Evolutionary conservation across 805 yeast species (phyloP).

Genomic region (Wickerhamomyces chambardii): DNA sequence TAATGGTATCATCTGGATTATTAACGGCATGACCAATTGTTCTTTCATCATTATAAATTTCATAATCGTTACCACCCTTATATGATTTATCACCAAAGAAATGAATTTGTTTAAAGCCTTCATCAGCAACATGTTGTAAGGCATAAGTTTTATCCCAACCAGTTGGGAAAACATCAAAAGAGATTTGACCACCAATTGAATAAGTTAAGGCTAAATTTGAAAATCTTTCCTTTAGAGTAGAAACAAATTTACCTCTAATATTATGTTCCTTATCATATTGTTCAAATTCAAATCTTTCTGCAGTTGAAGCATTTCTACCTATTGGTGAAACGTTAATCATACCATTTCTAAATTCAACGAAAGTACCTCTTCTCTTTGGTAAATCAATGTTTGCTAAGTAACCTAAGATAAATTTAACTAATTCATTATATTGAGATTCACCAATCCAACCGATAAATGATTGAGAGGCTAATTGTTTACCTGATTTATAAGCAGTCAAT

Average conservation of each 20-base stretch:
- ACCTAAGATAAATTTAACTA: conserved; percentile 76
- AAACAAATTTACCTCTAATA: conserved; percentile 78
- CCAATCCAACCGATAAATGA: conserved; percentile 95
- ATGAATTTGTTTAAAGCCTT: conserved; percentile 82
- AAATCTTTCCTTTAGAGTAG: conserved; percentile 76
- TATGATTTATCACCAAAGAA: conserved; percentile 98
- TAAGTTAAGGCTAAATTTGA: conserved; percentile 81
- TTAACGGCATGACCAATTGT: conserved; percentile 93
- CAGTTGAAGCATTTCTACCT: conserved; percentile 95
- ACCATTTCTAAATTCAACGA: conserved; percentile 98
- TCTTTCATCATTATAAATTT: conserved; percentile 86
- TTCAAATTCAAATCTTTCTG: conserved; percentile 91
- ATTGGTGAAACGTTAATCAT: conserved; percentile 98
- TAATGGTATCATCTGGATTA: conserved; percentile 83
- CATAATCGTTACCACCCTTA: conserved; percentile 98
- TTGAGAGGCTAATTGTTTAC: conserved; percentile 84
- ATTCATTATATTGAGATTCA: conserved; percentile 84
- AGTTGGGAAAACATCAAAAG: conserved; percentile 98
- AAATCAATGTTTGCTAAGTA: conserved; percentile 81
- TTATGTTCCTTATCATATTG: conserved; percentile 71
- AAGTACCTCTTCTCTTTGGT: conserved; percentile 98
- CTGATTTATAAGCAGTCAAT: conserved; percentile 91
- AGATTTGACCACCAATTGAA: conserved; percentile 99
- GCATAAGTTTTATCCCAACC: conserved; percentile 99
- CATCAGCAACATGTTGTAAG: conserved; percentile 82